A percentile compares a stretch with the other conserved stretches of the same genome.
Evolutionary conservation across 352 stramenopile species (phyloP).

Genomic region (Phytophthora multivora): DNA sequence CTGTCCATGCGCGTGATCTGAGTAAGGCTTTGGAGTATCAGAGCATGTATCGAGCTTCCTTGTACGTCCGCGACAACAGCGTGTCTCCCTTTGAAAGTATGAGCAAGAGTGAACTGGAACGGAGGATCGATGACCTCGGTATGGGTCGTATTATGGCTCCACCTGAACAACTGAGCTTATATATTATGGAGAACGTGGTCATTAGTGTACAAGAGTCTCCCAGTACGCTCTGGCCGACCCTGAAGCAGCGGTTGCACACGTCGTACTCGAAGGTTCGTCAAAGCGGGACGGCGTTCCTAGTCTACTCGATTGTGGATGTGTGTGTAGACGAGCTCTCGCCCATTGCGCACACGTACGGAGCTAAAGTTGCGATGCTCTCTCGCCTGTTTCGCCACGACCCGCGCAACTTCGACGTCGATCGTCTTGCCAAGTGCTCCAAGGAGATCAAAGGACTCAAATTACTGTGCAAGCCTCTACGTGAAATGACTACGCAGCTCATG

Average conservation of each 20-base stretch:
- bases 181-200: slow-evolving; percentile 72
- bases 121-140: slow-evolving; percentile 57
- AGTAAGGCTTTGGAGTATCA: slow-evolving; percentile 68
- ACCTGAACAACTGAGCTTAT: slow-evolving; percentile 79
- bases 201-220: slow-evolving; percentile 73
- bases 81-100: slow-evolving; percentile 67
- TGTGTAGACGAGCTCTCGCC: slow-evolving; percentile 83
- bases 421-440: slow-evolving; percentile 61
- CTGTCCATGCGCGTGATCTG: slow-evolving; percentile 58
- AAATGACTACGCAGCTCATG: slow-evolving; percentile 72
- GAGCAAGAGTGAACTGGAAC: slow-evolving; percentile 65
- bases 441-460: slow-evolving; percentile 78
- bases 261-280: slow-evolving; percentile 88
- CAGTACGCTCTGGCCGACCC: slow-evolving; percentile 55
- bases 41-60: slow-evolving; percentile 70
- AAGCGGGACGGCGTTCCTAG: slow-evolving; percentile 69
- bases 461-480: slow-evolving; percentile 73
- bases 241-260: slow-evolving; percentile 69
- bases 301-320: slow-evolving; percentile 83
- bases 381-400: slow-evolving; percentile 61
- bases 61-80: slow-evolving; percentile 59
- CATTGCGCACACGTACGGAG: slow-evolving; percentile 75
- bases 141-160: slow-evolving; percentile 72
- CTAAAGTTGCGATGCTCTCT: slow-evolving; percentile 76
- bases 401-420: slow-evolving; percentile 61